Base-by-base conservation (phyloP, 371 early-diverging fungal species). In the Mortierella sp. region DNA sequence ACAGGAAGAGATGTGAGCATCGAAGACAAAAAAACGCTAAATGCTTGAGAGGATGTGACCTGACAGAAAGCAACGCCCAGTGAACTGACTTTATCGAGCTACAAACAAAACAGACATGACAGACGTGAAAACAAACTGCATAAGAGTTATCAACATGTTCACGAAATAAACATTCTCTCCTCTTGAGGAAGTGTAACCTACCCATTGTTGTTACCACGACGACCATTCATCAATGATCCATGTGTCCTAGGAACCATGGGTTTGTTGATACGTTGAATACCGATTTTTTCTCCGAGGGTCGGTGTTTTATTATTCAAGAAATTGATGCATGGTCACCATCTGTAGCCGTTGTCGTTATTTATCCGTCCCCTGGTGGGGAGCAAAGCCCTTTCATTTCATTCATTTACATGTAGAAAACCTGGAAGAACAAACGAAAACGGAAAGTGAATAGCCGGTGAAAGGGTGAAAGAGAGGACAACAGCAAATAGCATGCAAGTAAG, bases 11-110 rank as follows among this genome's bases (percentile, higher is more conserved):
- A 10, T 68, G 68, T 68, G 68, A 68, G 68, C 68, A 68, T 68
- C 68, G 43, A 68, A 68, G 35, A 38, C 38, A 68, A 68, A 24
- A 24, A 24, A 38, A 68, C 68, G 24, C 68, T 41, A 68, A 68
- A 32, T 8, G 35, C 35, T 63, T 35, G 60, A 54, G 54, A 54
- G 29, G 24, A 27, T 46, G 11, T 46, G 49, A 49, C 49, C 4
- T 49, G 21, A 18, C 49, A 29, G 60, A 35, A 29, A 14, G 1
- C 18, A 38, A 24, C 41, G 68, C 41, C 68, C 41, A 8, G 21
- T 24, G 1, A 38, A 35, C 41, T 68, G 65, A 63, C n/a, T 38
- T 38, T 68, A 24, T 41, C 7, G 21, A 35, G 21, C 6, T 1
- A 27, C n/a, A n/a, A 24, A 55, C 27, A 55, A 24, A 0, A 55